Evolutionary conservation across 176 grass and related monocot species (phyloP).

Genomic region (Musa beccarii): DNA sequence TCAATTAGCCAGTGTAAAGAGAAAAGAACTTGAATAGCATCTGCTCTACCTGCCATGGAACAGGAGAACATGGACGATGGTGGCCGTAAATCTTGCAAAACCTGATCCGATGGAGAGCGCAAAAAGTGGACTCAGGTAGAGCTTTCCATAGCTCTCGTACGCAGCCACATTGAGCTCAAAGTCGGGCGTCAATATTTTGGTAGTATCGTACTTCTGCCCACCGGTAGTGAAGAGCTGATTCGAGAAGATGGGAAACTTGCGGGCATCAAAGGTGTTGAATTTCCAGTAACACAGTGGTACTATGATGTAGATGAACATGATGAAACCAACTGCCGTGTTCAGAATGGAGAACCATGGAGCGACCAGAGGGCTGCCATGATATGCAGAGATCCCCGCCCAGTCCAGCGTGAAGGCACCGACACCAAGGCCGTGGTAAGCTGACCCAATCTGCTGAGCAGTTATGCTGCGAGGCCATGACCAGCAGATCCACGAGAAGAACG

Average conservation of each 20-base stretch:
- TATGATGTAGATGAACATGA: slow-evolving; percentile 97
- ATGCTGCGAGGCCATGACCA: slow-evolving; percentile 85
- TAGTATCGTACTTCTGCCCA: slow-evolving; percentile 79
- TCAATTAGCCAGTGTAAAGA: no score
- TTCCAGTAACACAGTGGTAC: slow-evolving; percentile 87
- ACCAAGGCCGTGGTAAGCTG: slow-evolving; percentile 84
- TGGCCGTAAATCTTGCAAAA: slow-evolving; percentile 75
- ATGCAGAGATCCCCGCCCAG: slow-evolving; percentile 94
- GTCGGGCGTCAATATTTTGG: slow-evolving; percentile 70
- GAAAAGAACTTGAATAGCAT: neutral
- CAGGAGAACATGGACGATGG: slow-evolving; percentile 71
- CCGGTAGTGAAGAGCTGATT: slow-evolving; percentile 76
- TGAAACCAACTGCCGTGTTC: slow-evolving; percentile 69
- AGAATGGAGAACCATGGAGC: slow-evolving; percentile 93
- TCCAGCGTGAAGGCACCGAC: slow-evolving; percentile 87
- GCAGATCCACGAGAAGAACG: slow-evolving; percentile 94
- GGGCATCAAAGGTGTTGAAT: slow-evolving; percentile 89
- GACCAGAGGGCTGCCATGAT: slow-evolving; percentile 92
- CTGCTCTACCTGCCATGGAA: slow-evolving; percentile 60
- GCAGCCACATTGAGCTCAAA: slow-evolving; percentile 79
- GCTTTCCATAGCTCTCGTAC: slow-evolving; percentile 75
- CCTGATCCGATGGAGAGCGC: slow-evolving; percentile 92
- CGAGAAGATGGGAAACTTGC: slow-evolving; percentile 79
- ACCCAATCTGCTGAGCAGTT: slow-evolving; percentile 87
- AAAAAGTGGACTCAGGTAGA: slow-evolving; percentile 90